Evolutionary conservation across 2,329 filamentous ascomycete species (phyloP), one percentile per base, ranked within the genome.

Genomic region (Rhytidhysteron rufulum): DNA sequence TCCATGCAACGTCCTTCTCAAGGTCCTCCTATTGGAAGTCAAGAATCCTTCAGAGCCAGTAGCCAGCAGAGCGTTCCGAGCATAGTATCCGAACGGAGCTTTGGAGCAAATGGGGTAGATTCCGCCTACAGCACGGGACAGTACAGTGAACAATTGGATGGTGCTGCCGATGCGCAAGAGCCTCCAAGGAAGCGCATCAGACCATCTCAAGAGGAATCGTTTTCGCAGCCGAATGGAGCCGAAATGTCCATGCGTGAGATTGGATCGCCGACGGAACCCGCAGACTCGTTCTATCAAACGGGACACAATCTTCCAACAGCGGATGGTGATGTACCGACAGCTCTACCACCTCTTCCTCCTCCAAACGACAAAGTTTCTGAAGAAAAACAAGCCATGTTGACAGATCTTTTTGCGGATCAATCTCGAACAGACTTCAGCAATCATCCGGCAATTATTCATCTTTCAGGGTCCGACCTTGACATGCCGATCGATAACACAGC

Each of bases 401-500:
- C 90, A 55, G 85, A 93, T 49, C 75, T 66, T 9, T 67, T 74
- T 43, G 68, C 70, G 3, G 71, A 73, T 41, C 63, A 84, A 38
- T 75, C 78, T 5, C 74, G 81, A 9, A 81, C 80, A 6, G 86
- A 94, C 49, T 83, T 76, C 48, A 78, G 82, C 1, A 82, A 84
- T 41, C 85, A 91, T 54, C 85, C 89, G 9, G 85, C 86, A 29
- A 79, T 98, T 29, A 75, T 82, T 34, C 82, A 82, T 8, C 75
- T 96, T 41, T 85, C 82, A 1, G 81, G 87, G 0, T 72, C 83
- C 29, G 91, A 98, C 51, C 78, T 97, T 17, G 93, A 98, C 57
- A 85, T 93, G 62, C 91, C 93, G 2, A 88, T 98, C 42, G 93
- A 98, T 58, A 78, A 84, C 19, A 88, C 88, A 43, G 83, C 83